A percentile compares a stretch with the other conserved stretches of the same genome.
Conservation (phyloP, 495 filamentous ascomycete genomes). For the Talaromyces adpressus region DNA sequence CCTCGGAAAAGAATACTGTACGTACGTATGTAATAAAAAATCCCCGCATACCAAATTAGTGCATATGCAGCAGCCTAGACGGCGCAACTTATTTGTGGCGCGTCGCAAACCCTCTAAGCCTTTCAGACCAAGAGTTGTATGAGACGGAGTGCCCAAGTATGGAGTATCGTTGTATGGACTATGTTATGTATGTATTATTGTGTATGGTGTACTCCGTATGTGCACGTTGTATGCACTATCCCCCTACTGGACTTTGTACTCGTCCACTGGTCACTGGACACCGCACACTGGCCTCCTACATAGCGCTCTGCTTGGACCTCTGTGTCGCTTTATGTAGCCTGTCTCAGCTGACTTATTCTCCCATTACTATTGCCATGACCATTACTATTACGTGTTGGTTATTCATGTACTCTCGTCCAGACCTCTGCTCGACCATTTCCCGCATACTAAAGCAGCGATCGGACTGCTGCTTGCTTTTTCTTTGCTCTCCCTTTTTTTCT, state of each 20-base stretch:
- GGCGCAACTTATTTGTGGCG: neutral
- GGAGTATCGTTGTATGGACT: neutral
- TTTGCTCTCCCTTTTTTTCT: neutral
- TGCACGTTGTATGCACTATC: neutral
- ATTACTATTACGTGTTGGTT: conserved; percentile 6
- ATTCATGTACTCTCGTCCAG: neutral
- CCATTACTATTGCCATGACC: conserved; percentile 1
- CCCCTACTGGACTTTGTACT: neutral
- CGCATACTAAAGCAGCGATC: neutral
- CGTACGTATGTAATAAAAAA: neutral
- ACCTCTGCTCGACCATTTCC: neutral
- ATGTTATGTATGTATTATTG: neutral
- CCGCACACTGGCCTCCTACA: neutral
- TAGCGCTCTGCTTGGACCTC: neutral
- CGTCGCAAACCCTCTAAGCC: neutral
- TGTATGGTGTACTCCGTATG: too few relatives aligned
- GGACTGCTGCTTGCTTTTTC: neutral
- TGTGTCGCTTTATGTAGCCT: neutral
- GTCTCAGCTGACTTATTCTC: neutral
- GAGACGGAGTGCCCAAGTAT: neutral
- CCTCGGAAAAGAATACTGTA: too few relatives aligned
- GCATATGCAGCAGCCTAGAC: neutral
- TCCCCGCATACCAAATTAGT: conserved; percentile 5
- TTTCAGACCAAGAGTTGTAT: too few relatives aligned
- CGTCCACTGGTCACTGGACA: neutral